Percentiles rank a stretch among this genome's conserved stretches.
These are phyloP conservation scores for Diplodia intermedia DNA, from an alignment of 2,329 filamentous ascomycete species.

Conservation along the genomic window DNA sequence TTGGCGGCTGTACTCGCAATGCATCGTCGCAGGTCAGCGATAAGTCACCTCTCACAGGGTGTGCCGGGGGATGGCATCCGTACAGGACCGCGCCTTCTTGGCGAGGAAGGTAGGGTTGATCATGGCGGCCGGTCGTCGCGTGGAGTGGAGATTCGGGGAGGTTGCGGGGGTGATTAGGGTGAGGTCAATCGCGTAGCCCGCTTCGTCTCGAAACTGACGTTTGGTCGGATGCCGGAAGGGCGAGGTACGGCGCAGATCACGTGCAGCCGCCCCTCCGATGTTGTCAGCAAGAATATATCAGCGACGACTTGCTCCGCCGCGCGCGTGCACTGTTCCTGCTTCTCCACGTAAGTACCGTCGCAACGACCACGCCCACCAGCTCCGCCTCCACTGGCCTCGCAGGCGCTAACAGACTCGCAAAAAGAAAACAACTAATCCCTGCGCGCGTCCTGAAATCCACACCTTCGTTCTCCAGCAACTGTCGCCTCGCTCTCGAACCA, in stretches of 20 bases:
- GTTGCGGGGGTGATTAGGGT: not conserved
- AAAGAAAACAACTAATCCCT: not conserved
- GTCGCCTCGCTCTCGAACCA: not conserved
- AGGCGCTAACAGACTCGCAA: constrained; percentile 30
- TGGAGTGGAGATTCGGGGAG: constrained; percentile 17
- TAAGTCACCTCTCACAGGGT: constrained; percentile 35
- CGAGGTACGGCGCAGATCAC: not conserved
- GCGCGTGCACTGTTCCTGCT: constrained; percentile 2
- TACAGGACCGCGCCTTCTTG: constrained; percentile 61
- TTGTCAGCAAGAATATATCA: constrained; percentile 28
- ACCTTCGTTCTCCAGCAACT: not conserved
- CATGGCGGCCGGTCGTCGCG: constrained; percentile 74
- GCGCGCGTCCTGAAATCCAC: constrained; percentile 1
- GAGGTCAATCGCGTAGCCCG: constrained; percentile 3
- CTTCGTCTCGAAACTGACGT: constrained; percentile 21
- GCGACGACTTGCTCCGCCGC: constrained; percentile 19
- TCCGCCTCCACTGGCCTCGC: not conserved
- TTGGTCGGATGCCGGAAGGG: constrained; percentile 21
- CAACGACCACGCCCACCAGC: constrained; percentile 17
- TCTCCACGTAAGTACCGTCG: constrained; percentile 32
- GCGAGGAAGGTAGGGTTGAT: constrained; percentile 90
- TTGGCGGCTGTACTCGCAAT: constrained; percentile 69
- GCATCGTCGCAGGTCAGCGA: constrained; percentile 18
- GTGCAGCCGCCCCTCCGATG: not conserved
- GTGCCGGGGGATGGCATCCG: constrained; percentile 33